Conservation (phyloP, 2,329 filamentous ascomycete genomes). For the Alternaria brassicicola region DNA sequence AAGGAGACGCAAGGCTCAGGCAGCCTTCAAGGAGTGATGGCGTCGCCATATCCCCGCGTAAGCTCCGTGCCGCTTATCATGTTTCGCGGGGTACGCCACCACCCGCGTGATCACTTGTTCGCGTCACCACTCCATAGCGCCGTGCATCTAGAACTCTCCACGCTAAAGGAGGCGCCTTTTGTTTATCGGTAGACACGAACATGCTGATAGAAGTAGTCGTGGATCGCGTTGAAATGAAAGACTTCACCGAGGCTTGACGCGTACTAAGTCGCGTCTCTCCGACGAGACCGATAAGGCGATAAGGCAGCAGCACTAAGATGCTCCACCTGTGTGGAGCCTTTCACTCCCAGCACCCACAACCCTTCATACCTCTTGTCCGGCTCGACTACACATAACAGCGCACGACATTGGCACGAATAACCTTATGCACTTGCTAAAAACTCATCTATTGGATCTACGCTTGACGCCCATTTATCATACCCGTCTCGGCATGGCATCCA, state of each 20-base stretch:
- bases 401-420: too few species aligned
- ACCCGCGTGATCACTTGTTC: constrained; percentile 29
- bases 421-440: background rate
- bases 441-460: background rate
- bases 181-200: background rate
- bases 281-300: constrained; percentile 27
- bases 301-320: constrained; percentile 18
- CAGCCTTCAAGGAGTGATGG: constrained; percentile 14
- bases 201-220: background rate
- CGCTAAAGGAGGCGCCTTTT: background rate
- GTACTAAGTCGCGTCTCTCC: constrained; percentile 11
- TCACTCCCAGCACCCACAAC: background rate
- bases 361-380: background rate
- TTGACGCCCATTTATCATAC: constrained; percentile 34
- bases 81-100: constrained; percentile 31
- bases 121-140: constrained; percentile 12
- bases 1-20: constrained; percentile 1
- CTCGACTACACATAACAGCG: background rate
- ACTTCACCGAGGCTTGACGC: background rate
- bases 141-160: background rate
- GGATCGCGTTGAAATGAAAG: background rate
- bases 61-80: constrained; percentile 34
- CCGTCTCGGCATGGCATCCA: constrained; percentile 48
- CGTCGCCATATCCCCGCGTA: constrained; percentile 29
- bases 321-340: background rate